phyloP scores from a whole-genome alignment of 768 basidiomycete genomes.

The Rhodotorula kratochvilovae region DNA sequence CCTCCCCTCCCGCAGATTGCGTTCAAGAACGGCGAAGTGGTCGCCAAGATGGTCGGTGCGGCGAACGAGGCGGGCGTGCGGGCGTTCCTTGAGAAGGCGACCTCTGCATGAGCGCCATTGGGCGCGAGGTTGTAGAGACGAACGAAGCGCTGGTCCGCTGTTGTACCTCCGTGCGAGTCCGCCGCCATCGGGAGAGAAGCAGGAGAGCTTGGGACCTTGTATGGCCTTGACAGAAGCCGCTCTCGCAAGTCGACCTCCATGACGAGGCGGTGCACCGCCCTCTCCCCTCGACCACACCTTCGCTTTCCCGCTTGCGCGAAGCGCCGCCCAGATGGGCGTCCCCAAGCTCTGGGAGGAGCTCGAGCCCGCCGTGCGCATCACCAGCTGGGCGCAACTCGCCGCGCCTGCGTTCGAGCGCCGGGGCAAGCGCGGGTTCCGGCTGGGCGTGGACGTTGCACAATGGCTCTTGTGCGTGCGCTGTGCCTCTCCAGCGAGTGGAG shows the following conservation, averaged over 20 bases:
- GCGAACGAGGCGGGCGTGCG: slow-evolving; percentile 13
- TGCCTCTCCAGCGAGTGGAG: no score
- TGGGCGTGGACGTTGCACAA: slow-evolving; percentile 9
- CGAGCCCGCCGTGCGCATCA: slow-evolving; percentile 8
- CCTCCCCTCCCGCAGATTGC: slow-evolving; percentile 15
- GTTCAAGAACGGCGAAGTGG: slow-evolving; percentile 29
- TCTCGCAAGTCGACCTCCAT: not conserved
- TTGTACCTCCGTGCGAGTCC: not conserved
- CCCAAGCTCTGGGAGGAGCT: slow-evolving; percentile 21
- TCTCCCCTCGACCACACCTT: not conserved
- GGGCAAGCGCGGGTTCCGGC: not conserved
- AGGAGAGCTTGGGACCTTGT: no score
- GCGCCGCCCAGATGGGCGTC: slow-evolving; percentile 15
- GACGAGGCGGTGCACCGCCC: not conserved
- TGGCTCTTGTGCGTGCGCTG: slow-evolving; percentile 12
- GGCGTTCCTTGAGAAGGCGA: slow-evolving; percentile 26
- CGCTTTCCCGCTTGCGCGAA: no score
- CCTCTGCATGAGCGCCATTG: not conserved
- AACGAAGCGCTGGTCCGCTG: slow-evolving; percentile 3
- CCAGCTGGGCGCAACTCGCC: slow-evolving; percentile 13
- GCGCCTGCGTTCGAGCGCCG: not conserved
- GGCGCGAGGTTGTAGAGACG: not conserved
- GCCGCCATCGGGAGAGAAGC: no score
- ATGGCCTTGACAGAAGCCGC: no score
- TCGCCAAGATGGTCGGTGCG: slow-evolving; percentile 32